A percentile compares a stretch with the other conserved stretches of the same genome.
Conservation (phyloP, 768 basidiomycete genomes). For the Galerina sulciceps region DNA sequence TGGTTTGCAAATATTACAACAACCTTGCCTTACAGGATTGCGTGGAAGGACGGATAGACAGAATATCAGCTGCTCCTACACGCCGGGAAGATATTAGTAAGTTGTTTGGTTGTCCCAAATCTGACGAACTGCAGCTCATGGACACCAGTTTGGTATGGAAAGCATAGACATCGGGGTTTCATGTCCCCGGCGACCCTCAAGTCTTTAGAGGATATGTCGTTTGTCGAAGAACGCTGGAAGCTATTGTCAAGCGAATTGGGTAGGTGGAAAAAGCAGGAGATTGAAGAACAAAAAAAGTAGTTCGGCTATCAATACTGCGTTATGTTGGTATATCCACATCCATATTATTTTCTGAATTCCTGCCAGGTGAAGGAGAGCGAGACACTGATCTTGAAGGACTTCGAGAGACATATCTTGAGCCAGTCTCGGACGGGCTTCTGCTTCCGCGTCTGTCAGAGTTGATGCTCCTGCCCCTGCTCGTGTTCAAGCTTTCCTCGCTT, state of each 20-base stretch:
- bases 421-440: constrained; percentile 44
- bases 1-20: constrained; percentile 94
- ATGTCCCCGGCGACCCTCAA: constrained; percentile 63
- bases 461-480: constrained; percentile 33
- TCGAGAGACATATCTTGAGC: constrained; percentile 66
- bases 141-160: constrained; percentile 75
- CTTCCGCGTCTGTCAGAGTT: constrained; percentile 29
- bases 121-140: not conserved
- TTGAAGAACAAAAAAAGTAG: constrained; percentile 46
- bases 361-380: constrained; percentile 47
- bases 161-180: constrained; percentile 75
- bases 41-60: constrained; percentile 72
- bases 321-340: constrained; percentile 21
- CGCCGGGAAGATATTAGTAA: constrained; percentile 83
- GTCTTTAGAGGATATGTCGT: constrained; percentile 53
- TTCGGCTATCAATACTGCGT: constrained; percentile 6
- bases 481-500: constrained; percentile 44
- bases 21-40: constrained; percentile 80
- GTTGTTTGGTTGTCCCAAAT: constrained; percentile 29
- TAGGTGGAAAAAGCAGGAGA: constrained; percentile 52
- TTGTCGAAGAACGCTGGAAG: constrained; percentile 74
- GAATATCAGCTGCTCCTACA: constrained; percentile 79
- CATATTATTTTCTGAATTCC: constrained; percentile 56
- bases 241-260: constrained; percentile 64
- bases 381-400: constrained; percentile 61